phyloP scores from a whole-genome alignment of 306 rosid species.

The Prunus persica region Prunus_persica_NCBIv2 NC_034013.1:14666001-14666500 shows the following conservation, averaged over 20 bases:
- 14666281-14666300: slow-evolving; percentile 81
- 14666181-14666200: slow-evolving; percentile 88
- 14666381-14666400: slow-evolving; percentile 59
- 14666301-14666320: slow-evolving; percentile 85
- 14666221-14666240: slow-evolving; percentile 67
- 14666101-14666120: slow-evolving; percentile 97
- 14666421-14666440: slow-evolving; percentile 52
- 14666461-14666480: slow-evolving; percentile 30
- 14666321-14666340: slow-evolving; percentile 93
- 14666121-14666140: slow-evolving; percentile 79
- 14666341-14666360: slow-evolving; percentile 72
- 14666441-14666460: slow-evolving; percentile 37
- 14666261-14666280: slow-evolving; percentile 75
- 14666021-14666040: slow-evolving; percentile 47
- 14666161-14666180: slow-evolving; percentile 93
- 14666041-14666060: slow-evolving; percentile 86
- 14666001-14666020: slow-evolving; percentile 43
- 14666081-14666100: slow-evolving; percentile 89
- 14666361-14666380: slow-evolving; percentile 53
- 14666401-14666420: slow-evolving; percentile 87
- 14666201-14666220: slow-evolving; percentile 62
- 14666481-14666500: slow-evolving; percentile 58
- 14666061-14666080: slow-evolving; percentile 99
- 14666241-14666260: slow-evolving; percentile 83
- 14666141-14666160: slow-evolving; percentile 76